Evolutionary conservation across 2,329 filamentous ascomycete genomes (phyloP), one percentile per base, ranked within the genome.

Genomic region (Microthyrium microscopicum): DNA sequence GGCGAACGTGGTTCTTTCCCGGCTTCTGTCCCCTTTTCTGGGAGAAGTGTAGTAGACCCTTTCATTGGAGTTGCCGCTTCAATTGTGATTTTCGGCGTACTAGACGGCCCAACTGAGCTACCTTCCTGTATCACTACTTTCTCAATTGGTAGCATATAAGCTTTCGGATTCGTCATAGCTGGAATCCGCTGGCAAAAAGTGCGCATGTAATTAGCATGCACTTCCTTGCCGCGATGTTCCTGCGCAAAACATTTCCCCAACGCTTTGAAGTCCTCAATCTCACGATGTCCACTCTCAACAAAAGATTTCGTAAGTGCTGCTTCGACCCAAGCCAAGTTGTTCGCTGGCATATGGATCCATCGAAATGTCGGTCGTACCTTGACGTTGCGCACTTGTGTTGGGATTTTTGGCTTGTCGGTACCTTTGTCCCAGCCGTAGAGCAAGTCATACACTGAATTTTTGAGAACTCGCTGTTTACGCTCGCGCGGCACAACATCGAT

Each of bases 261-360:
- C 0, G 68, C 66, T 43, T 73, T 75, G 52, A 73, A 75, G 2
- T 66, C 65, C 44, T 73, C 68, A 2, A 73, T 63, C 17, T 35
- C 33, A n/a, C 61, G 60, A 12, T 65, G 62, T 0, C 69, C 69
- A 24, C 69, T 66, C 46, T 77, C 72, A 21, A 76, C 67, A 41
- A 76, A 76, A 5, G 62, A 62, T 41, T 76, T 76, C 1, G 70
- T 68, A n/a, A 76, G 51, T 2, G 77, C 53, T 1, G 69, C 63
- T 48, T 76, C 70, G 4, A 70, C 64, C 72, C 72, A 77, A 1
- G 65, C 62, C 44, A 70, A 62, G 45, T 70, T 63, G 35, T 61
- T 61, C 0, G 55, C 57, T 12, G 58, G 58, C 4, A 61, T 43
- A 43, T 61, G 58, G 21, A 61, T 59, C 58, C 58, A 61, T 15